phyloP scores from a whole-genome alignment of 2,329 filamentous ascomycete genomes.

The Sarocladium brachiariae region DNA sequence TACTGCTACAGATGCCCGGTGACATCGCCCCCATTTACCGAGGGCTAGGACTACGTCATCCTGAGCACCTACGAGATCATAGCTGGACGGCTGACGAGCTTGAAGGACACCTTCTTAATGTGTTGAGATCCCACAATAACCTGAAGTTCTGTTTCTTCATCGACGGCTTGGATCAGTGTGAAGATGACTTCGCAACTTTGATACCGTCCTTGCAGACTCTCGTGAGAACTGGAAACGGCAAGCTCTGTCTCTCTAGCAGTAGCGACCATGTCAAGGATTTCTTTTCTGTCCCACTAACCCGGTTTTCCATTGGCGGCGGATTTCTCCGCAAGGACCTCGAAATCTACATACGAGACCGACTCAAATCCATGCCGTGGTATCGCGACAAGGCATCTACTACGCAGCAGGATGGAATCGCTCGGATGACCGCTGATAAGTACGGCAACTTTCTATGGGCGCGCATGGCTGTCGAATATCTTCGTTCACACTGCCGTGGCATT shows the following conservation, averaged over 20 bases:
- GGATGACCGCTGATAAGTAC: neutral
- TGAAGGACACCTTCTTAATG: neutral
- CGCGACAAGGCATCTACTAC: neutral
- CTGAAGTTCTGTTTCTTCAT: slow-evolving; percentile 7
- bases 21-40: neutral
- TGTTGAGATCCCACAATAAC: neutral
- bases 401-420: neutral
- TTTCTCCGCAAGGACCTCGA: neutral
- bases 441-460: neutral
- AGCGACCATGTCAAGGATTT: neutral
- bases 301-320: neutral
- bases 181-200: neutral
- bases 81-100: neutral
- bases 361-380: neutral
- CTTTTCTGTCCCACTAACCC: neutral
- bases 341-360: neutral
- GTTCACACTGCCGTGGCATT: neutral
- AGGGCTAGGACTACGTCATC: neutral
- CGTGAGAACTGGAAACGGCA: neutral
- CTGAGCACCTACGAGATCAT: neutral
- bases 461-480: neutral
- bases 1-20: neutral
- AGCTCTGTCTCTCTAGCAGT: neutral
- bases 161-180: neutral
- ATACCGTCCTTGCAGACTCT: neutral